phyloP scores from a whole-genome alignment of 768 basidiomycete species.

The Lactifluus rugatus region DNA sequence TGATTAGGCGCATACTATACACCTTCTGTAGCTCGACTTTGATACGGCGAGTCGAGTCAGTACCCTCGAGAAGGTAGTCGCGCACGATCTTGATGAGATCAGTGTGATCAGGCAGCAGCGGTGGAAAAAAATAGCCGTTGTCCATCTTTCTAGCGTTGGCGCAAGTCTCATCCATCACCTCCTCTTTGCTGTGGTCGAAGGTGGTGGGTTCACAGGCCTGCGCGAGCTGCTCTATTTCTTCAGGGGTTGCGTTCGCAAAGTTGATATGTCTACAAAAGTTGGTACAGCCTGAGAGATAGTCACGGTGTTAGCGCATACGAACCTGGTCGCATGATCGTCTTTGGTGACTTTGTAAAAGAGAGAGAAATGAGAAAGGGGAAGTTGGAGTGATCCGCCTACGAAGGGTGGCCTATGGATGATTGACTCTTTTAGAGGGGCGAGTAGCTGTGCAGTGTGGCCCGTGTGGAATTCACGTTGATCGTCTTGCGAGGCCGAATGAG shows the following conservation, averaged over 20 bases:
- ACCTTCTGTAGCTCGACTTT: conserved; percentile 36
- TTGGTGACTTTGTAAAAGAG: conserved; percentile 12
- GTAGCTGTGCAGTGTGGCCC: too few relatives aligned
- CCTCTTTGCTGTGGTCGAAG: conserved; percentile 30
- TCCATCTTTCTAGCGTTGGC: conserved; percentile 37
- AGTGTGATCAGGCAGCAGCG: conserved; percentile 24
- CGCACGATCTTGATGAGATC: conserved; percentile 26
- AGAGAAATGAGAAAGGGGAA: conserved; percentile 11
- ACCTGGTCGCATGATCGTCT: not conserved
- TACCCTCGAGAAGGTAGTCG: conserved; percentile 21
- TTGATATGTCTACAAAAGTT: not conserved
- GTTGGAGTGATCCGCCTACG: conserved; percentile 12
- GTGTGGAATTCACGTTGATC: too few relatives aligned
- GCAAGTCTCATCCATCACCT: conserved; percentile 37
- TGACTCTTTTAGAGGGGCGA: not conserved
- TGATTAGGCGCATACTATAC: conserved; percentile 27
- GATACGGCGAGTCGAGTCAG: conserved; percentile 20
- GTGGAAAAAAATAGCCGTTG: conserved; percentile 27
- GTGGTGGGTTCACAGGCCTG: conserved; percentile 33
- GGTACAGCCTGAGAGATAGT: too few relatives aligned
- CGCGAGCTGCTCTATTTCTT: conserved; percentile 24
- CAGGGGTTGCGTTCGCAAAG: conserved; percentile 4
- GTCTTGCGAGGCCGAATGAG: too few relatives aligned
- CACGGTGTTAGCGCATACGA: too few relatives aligned
- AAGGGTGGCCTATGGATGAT: conserved; percentile 16